Conservation (phyloP, 1,284 basidiomycete species). For the Pseudozyma tsukubaensis region DNA sequence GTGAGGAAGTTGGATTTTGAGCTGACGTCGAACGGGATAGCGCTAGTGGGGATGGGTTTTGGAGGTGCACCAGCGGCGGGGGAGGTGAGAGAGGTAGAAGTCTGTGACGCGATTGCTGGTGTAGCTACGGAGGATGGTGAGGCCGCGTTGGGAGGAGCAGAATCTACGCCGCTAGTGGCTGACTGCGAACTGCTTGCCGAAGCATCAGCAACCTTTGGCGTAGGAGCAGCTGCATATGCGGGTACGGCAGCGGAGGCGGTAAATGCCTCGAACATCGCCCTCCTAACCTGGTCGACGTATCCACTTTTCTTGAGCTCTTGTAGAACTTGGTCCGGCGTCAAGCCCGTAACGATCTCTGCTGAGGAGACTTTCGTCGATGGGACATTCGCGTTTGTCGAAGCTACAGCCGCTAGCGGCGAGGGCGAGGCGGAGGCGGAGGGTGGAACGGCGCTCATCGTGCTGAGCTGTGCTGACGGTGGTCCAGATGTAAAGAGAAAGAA, state of each 20-base stretch:
- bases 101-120: not conserved
- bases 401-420: not conserved
- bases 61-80: not conserved
- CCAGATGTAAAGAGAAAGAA: not conserved
- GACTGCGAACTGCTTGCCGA: not conserved
- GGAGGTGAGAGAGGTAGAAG: not conserved
- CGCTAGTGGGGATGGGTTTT: no score
- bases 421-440: not conserved
- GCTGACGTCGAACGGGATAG: conserved; percentile 16
- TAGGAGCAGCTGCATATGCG: not conserved
- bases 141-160: not conserved
- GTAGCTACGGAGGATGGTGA: not conserved
- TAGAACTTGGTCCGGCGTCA: conserved; percentile 37
- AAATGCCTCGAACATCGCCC: conserved; percentile 39
- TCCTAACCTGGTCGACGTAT: conserved; percentile 28
- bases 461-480: not conserved
- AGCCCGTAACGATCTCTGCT: conserved; percentile 4
- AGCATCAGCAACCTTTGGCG: not conserved
- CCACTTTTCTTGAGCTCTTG: conserved; percentile 42
- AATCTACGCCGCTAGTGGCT: not conserved
- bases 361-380: not conserved
- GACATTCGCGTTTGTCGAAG: not conserved
- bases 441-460: conserved; percentile 5
- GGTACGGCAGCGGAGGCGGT: not conserved
- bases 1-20: conserved; percentile 13